Base-by-base conservation (phyloP, 257 asterid genomes). In the Striga asiatica region DNA sequence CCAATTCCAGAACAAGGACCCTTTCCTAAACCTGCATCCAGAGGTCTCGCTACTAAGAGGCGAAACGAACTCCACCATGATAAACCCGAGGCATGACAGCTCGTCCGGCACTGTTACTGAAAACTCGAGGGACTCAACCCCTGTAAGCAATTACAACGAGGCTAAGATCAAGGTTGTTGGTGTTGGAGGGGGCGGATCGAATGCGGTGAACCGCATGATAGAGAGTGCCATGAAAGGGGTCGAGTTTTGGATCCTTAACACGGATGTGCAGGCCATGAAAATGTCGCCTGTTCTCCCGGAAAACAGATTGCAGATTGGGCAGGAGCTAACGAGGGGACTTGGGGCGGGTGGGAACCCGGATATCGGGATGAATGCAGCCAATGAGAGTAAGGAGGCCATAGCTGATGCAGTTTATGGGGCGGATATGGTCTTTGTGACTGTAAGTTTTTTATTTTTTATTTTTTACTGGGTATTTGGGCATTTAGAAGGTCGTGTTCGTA, bases 311-410 rank as follows among this genome's bases (percentile, higher is more conserved):
- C 99, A 84, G 69, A 92, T 88, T 53, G 99, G 97, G 25, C 76
- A 78, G 74, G 95, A 92, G 77, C 85, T 92, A 39, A 92, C 99
- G 1, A 77, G 97, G 63, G 99, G 99, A 62, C 99, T 92, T 58
- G 99, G 99, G 49, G 99, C 99, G 42, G 99, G 97, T 58, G 99
- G 99, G 57, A 92, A 92, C 64, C 99, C 99, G 0, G 97, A 88
- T 50, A 82, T 88, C 45, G 99, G 99, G 42, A 82, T 60, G 81
- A 92, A 75, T 68, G 97, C 99, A 55, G 99, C 99, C 55, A 82
- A 76, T 37, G 99, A 92, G 67, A 92, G 99, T 73, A 92, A 74
- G 66, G 77, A 75, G 69, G 62, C 82, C 34, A 82, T 92, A 56
- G 97, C 82, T 71, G 93, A 84, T 24, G 97, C 97, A 12, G 84